Evolutionary conservation across 768 basidiomycete genomes (phyloP).

Genomic region (Chalciporus chontae): DNA sequence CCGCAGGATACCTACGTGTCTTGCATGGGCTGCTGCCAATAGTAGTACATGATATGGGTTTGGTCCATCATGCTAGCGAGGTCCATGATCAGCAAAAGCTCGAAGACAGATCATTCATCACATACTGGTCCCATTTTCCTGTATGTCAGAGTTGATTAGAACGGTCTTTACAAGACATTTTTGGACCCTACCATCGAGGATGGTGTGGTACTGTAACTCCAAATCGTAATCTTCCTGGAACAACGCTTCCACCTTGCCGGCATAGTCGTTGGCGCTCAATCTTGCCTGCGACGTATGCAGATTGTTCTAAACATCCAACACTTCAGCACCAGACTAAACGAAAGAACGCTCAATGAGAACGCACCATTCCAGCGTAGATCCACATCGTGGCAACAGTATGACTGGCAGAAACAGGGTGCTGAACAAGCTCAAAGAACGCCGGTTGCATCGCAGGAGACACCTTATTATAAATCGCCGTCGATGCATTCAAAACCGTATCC

Average conservation of each 20-base stretch:
- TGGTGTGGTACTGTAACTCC: too few species aligned
- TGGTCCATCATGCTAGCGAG: constrained; percentile 65
- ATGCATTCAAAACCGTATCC: not conserved
- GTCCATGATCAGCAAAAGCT: not conserved
- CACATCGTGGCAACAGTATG: constrained; percentile 56
- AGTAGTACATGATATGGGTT: constrained; percentile 63
- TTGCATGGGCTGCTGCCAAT: constrained; percentile 71
- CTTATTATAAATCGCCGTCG: not conserved
- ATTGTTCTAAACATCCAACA: too few species aligned
- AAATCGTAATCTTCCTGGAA: too few species aligned
- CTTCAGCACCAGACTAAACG: too few species aligned
- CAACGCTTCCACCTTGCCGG: too few species aligned
- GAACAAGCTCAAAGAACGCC: constrained; percentile 58
- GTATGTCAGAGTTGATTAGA: too few species aligned
- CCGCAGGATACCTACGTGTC: constrained; percentile 42
- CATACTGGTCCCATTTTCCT: not conserved
- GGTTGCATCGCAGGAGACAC: not conserved
- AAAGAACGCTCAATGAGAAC: too few species aligned
- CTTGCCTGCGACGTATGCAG: too few species aligned
- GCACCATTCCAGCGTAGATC: constrained; percentile 45
- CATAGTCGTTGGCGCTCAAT: too few species aligned
- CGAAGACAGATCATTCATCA: not conserved
- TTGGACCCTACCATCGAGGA: too few species aligned
- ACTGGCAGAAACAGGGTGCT: constrained; percentile 60
- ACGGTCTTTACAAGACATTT: too few species aligned